Conservation (phyloP, 257 asterid genomes). For the Solanum stenotomum region DNA sequence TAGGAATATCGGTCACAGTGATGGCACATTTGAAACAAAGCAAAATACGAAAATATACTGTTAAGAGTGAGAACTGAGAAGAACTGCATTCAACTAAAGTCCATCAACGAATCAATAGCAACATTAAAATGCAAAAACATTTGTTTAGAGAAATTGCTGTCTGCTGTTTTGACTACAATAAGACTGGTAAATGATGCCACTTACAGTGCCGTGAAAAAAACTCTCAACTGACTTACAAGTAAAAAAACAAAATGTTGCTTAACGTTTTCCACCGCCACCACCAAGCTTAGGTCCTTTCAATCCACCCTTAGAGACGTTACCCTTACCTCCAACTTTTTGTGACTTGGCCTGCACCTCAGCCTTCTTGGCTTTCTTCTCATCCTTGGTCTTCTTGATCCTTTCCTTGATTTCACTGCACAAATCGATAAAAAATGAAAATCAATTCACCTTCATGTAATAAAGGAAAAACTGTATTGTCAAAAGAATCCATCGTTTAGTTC, state of each 20-base stretch:
- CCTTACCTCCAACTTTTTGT: constrained; percentile 45
- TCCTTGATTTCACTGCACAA: constrained; percentile 72
- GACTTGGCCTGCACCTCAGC: constrained; percentile 54
- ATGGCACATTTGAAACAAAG: neutral
- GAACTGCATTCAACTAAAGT: neutral
- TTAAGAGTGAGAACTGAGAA: neutral
- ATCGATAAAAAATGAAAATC: neutral
- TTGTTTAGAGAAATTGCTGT: neutral
- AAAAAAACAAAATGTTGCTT: neutral
- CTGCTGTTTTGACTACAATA: neutral
- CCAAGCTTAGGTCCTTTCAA: constrained; percentile 73
- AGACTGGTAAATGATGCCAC: neutral
- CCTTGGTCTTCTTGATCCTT: constrained; percentile 81
- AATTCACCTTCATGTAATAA: neutral
- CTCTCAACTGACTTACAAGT: neutral
- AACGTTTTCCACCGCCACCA: constrained; percentile 87
- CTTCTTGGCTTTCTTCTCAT: constrained; percentile 86
- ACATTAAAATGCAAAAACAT: neutral
- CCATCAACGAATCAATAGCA: neutral
- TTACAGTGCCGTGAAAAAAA: neutral
- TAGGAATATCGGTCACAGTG: neutral
- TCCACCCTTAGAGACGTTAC: constrained; percentile 38
- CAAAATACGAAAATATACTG: neutral
- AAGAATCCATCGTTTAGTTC: neutral
- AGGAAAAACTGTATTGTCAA: neutral